These are phyloP conservation scores for Echria macrotheca DNA, from an alignment of 495 filamentous ascomycete species.

Conservation along the genomic window DNA sequence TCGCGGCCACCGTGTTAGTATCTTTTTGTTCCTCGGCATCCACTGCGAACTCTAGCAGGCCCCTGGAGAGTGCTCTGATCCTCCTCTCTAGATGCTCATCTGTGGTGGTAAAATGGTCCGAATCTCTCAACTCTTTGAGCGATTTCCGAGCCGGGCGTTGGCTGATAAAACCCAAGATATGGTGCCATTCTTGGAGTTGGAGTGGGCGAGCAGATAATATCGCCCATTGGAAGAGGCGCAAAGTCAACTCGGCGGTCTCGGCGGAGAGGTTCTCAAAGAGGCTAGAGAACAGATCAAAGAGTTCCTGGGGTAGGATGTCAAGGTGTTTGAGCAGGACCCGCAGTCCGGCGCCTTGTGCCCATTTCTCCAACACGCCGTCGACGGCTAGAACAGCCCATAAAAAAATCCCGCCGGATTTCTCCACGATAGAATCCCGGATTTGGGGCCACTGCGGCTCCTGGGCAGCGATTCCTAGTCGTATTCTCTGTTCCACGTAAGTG, in stretches of 20 bases:
- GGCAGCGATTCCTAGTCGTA: not conserved
- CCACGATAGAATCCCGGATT: not conserved
- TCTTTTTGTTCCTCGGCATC: not conserved
- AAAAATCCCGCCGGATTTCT: not conserved
- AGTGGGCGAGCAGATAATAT: slow-evolving; percentile 8
- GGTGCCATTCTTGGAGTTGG: slow-evolving; percentile 19
- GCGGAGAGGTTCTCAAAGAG: not conserved
- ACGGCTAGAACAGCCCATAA: not conserved
- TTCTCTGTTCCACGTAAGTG: not conserved
- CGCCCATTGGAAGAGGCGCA: slow-evolving; percentile 17
- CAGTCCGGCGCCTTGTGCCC: not conserved
- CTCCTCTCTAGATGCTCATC: slow-evolving; percentile 2
- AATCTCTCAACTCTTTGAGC: slow-evolving; percentile 7
- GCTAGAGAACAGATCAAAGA: not conserved
- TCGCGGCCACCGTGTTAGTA: not conserved
- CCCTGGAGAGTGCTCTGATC: not conserved
- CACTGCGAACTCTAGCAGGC: not conserved
- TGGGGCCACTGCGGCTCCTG: not conserved
- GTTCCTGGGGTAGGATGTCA: not conserved
- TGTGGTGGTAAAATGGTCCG: slow-evolving; percentile 3
- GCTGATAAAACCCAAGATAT: slow-evolving; percentile 18
- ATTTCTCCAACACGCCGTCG: not conserved
- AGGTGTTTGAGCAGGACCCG: not conserved
- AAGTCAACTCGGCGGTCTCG: not conserved
- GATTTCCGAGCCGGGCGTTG: not conserved